phyloP scores from a whole-genome alignment of 495 filamentous ascomycete genomes.

The Pyrenula aspistea region DNA sequence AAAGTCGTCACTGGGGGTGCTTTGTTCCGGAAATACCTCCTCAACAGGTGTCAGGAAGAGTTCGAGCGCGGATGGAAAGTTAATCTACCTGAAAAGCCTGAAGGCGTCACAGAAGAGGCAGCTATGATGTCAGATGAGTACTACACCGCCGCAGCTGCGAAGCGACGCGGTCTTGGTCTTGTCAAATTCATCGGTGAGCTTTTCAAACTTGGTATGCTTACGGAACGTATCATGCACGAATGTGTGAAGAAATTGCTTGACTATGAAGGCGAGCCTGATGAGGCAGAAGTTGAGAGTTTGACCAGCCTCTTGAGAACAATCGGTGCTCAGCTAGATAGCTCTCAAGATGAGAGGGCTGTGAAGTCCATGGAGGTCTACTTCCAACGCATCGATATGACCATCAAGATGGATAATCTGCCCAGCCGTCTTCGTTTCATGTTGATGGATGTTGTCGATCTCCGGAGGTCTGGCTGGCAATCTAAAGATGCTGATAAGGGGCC shows the following conservation, averaged over 20 bases:
- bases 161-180: slow-evolving; percentile 91
- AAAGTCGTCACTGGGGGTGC: slow-evolving; percentile 83
- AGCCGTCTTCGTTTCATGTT: slow-evolving; percentile 92
- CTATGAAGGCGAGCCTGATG: slow-evolving; percentile 85
- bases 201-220: slow-evolving; percentile 97
- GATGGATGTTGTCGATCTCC: slow-evolving; percentile 83
- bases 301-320: slow-evolving; percentile 87
- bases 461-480: slow-evolving; percentile 59
- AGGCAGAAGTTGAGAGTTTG: slow-evolving; percentile 90
- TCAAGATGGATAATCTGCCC: slow-evolving; percentile 62
- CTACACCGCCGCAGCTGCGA: slow-evolving; percentile 89
- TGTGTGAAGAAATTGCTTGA: slow-evolving; percentile 95
- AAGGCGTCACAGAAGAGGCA: slow-evolving; percentile 60
- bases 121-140: slow-evolving; percentile 93
- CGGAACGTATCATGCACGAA: slow-evolving; percentile 98
- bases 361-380: slow-evolving; percentile 93
- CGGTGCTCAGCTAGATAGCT: slow-evolving; percentile 67
- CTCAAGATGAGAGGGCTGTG: slow-evolving; percentile 56
- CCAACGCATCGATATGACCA: slow-evolving; percentile 65
- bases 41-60: slow-evolving; percentile 97
- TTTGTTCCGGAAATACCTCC: slow-evolving; percentile 94
- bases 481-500: slow-evolving; percentile 86
- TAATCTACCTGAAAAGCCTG: slow-evolving; percentile 69
- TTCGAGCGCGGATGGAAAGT: slow-evolving; percentile 98
- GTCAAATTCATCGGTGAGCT: slow-evolving; percentile 99